Conservation (phyloP, 1,284 basidiomycete species). For the Sanguinoderma infundibulare region DNA sequence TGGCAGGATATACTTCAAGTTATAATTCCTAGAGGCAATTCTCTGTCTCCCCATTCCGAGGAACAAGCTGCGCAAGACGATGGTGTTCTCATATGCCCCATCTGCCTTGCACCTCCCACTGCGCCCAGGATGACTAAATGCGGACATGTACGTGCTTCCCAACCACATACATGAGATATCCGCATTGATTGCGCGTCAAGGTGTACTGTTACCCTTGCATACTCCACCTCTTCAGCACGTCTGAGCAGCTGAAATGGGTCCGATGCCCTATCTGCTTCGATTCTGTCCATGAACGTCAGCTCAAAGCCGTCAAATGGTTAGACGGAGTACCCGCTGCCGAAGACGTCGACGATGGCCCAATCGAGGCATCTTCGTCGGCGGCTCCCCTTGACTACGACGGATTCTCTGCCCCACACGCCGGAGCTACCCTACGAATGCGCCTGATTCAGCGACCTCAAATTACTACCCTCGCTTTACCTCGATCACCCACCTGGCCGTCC, state of each 20-base stretch:
- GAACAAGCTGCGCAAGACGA: constrained; percentile 49
- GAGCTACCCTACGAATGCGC: constrained; percentile 78
- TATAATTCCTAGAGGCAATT: constrained; percentile 80
- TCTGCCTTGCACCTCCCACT: constrained; percentile 90
- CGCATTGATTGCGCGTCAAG: constrained; percentile 42
- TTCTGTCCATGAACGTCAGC: constrained; percentile 87
- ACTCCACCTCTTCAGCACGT: constrained; percentile 87
- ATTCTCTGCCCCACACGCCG: constrained; percentile 48
- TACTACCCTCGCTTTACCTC: constrained; percentile 93
- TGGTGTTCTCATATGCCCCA: constrained; percentile 85
- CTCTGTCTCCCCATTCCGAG: constrained; percentile 52
- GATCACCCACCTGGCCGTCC: constrained; percentile 92
- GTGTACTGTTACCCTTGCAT: constrained; percentile 92
- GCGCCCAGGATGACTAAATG: constrained; percentile 98
- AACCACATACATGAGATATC: not conserved
- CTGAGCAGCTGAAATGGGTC: constrained; percentile 82
- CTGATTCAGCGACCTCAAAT: constrained; percentile 94
- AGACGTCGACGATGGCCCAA: constrained; percentile 41
- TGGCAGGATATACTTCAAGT: constrained; percentile 98
- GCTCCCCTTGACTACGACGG: constrained; percentile 39
- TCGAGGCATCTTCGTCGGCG: constrained; percentile 51
- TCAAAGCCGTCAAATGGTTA: constrained; percentile 92
- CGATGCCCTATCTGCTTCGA: constrained; percentile 97
- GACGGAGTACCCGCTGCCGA: constrained; percentile 48
- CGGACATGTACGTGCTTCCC: constrained; percentile 78